Evolutionary conservation across 495 filamentous ascomycete species (phyloP), one percentile per base, ranked within the genome.

Genomic region (Pyrenula massariospora): DNA sequence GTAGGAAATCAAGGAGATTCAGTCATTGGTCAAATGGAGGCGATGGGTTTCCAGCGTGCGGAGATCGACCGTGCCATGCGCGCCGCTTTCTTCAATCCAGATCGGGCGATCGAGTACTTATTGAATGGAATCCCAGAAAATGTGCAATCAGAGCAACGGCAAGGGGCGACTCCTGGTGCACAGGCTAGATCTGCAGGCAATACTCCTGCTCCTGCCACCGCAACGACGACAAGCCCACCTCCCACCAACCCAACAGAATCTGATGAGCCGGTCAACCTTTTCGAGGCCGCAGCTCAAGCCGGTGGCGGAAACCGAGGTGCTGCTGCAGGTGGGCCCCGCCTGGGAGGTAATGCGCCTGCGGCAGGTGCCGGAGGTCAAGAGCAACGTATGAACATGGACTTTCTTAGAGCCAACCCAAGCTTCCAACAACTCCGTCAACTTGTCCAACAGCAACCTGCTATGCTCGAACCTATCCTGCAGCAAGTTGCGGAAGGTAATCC

Each of bases 371-470:
- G 73, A 47, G 80, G 73, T 25, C 82, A 78, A 55, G 79, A 76
- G 23, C 78, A 76, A 2, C 74, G 87, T 2, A 85, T 83, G 5
- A 95, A 88, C 62, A 84, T 98, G 42, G 92, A 96, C 50, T 96
- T 92, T 71, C 81, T 98, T n/a, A 87, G 93, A 53, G 88, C 87
- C 69, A 96, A 97, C 69, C 85, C 90, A 23, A 90, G 96, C 70
- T 98, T 98, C 73, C 93, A 97, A 69, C 93, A 98, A 68, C 82
- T 98, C 31, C 87, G 93, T 25, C 90, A 95, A 70, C 85, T 98
- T 11, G 93, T 98, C 19, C 93, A 98, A 66, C 90, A 95, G 65
- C 89, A 96, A 62, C 93, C 93, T 10, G 86, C 89, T 63, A 98
- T 98, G 93, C 84, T 98, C 3, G 93, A 97, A 76, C 91, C 92